Evolutionary conservation across 495 filamentous ascomycete species (phyloP), one percentile per base, ranked within the genome.

Genomic region (Tetracladium setigerum): DNA sequence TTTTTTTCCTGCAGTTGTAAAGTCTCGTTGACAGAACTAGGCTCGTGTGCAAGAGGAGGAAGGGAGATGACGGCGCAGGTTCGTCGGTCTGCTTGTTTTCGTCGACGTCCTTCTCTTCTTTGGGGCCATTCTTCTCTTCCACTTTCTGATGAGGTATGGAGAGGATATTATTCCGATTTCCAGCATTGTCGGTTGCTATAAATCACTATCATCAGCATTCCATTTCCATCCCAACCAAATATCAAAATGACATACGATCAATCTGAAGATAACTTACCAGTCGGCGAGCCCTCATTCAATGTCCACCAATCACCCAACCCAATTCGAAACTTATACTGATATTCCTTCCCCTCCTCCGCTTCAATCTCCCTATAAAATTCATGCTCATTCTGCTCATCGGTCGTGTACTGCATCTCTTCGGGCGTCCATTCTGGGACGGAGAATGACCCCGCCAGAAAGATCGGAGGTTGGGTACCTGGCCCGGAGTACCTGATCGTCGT

Each of bases 281-380:
- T 77, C 1, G 72, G 67, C 5, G 63, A 61, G 31, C 59, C 59
- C 18, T 83, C 75, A 44, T 85, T 73, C 38, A 82, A 56, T 3
- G 77, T 72, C 84, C 83, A 85, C 74, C 76, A 80, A 52, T 84
- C 72, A 30, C 74, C 75, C 2, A 62, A 38, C 5, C 79, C 82
- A 41, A 84, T 60, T 17, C 81, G 71, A 56, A 87, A 85, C 59
- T 86, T 85, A 66, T 86, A 87, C 53, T 83, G 76, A 49, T 82
- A 77, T 47, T 75, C 62, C 15, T 67, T 64, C 16, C 65, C 72
- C 40, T 67, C 61, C 19, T 68, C 57, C 10, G 60, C 69, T 22
- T 65, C 56, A 24, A 81, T 56, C 17, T 73, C 67, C 32, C 75
- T 70, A 14, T 52, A 63, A 47, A 72, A 77, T 14, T 60, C 31